Conservation (phyloP, 257 asterid species). For the Gentiana dahurica region DNA sequence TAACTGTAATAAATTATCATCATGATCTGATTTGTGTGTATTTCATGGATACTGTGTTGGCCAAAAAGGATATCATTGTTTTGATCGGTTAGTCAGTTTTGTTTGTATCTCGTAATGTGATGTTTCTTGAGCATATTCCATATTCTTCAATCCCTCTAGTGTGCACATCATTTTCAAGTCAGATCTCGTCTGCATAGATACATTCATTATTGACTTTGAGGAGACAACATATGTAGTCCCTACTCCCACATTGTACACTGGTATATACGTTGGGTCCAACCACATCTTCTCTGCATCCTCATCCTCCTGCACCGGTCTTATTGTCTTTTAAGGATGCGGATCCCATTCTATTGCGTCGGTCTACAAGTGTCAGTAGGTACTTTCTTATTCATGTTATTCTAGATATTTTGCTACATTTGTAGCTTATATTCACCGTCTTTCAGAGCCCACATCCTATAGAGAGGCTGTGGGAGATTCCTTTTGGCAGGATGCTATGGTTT, state of each 20-base stretch:
- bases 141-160: neutral
- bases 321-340: neutral
- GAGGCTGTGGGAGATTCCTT: neutral
- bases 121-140: slow-evolving; percentile 3
- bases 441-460: neutral
- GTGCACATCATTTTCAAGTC: neutral
- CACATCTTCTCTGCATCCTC: too few species aligned
- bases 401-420: neutral
- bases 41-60: neutral
- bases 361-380: neutral
- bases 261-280: neutral
- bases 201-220: neutral
- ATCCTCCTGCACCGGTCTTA: neutral
- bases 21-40: neutral
- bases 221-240: neutral
- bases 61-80: slow-evolving; percentile 3
- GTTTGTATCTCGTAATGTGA: slow-evolving; percentile 6
- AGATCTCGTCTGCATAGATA: slow-evolving; percentile 4
- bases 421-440: neutral
- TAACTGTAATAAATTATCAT: neutral
- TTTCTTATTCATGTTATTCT: slow-evolving; percentile 2
- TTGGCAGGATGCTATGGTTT: neutral
- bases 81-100: neutral
- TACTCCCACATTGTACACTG: neutral
- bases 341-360: neutral